A percentile compares a stretch with the other conserved stretches of the same genome.
Conservation (phyloP, 495 filamentous ascomycete species). For the Neurospora sp. region DNA sequence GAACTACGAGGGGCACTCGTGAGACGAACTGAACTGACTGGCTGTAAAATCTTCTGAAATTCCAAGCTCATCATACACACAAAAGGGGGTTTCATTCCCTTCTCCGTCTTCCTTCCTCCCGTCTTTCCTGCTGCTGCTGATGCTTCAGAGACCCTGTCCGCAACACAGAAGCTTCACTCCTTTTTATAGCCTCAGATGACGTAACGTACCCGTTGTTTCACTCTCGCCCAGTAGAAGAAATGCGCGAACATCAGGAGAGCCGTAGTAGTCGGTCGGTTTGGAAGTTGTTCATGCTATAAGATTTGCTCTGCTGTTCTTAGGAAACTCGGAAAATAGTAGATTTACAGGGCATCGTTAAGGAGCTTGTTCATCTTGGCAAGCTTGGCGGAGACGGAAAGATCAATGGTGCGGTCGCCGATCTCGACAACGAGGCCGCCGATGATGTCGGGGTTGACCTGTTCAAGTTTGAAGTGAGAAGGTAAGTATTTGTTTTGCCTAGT, state of each 20-base stretch:
- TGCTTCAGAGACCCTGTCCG: not conserved
- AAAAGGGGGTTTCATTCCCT: not conserved
- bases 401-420: conserved; percentile 95
- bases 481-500: not conserved
- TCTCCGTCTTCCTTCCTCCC: not conserved
- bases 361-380: conserved; percentile 99
- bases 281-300: not conserved
- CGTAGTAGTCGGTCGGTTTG: not conserved
- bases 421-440: conserved; percentile 90
- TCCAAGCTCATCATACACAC: not conserved
- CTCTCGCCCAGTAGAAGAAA: not conserved
- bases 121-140: not conserved
- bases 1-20: not conserved
- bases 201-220: not conserved
- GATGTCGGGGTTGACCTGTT: conserved; percentile 85
- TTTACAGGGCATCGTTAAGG: conserved; percentile 91
- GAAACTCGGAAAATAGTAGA: conserved; percentile 12
- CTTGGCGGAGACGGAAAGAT: conserved; percentile 89
- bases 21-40: not conserved
- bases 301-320: not conserved
- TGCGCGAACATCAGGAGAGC: not conserved
- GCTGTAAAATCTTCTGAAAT: not conserved
- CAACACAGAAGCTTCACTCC: not conserved
- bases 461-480: not conserved
- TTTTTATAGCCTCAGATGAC: not conserved